A percentile compares a stretch with the other conserved stretches of the same genome.
Conservation (phyloP, 768 basidiomycete species). For the Panus rudis region DNA sequence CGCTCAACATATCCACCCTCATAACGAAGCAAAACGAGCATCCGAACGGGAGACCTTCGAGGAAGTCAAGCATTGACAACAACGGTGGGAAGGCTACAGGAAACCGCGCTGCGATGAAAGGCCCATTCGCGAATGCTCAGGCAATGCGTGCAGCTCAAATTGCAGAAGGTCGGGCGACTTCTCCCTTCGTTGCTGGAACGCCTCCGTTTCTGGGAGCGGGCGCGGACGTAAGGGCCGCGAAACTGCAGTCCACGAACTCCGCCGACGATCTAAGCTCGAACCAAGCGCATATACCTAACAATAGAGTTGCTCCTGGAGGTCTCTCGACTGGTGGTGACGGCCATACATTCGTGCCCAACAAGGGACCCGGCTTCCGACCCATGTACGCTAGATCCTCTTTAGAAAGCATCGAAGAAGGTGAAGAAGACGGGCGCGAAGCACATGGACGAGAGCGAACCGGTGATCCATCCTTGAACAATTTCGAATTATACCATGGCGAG, state of each 20-base stretch:
- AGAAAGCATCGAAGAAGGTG: constrained; percentile 16
- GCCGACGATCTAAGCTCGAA: constrained; percentile 14
- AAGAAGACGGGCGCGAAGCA: constrained; percentile 7
- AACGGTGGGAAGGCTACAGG: too few relatives aligned
- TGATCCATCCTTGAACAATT: background rate
- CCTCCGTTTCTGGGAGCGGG: too few relatives aligned
- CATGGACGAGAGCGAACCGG: background rate
- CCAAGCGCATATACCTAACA: constrained; percentile 19
- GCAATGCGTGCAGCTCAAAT: too few relatives aligned
- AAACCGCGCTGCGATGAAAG: too few relatives aligned
- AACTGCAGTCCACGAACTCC: constrained; percentile 2
- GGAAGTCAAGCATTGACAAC: too few relatives aligned
- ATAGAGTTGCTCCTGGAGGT: background rate
- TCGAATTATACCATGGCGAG: background rate
- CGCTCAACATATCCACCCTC: too few relatives aligned
- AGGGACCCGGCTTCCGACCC: background rate
- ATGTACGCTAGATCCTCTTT: constrained; percentile 13
- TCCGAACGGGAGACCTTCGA: too few relatives aligned
- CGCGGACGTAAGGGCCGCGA: too few relatives aligned
- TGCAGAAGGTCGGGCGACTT: too few relatives aligned
- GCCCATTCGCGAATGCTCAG: too few relatives aligned
- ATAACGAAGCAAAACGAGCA: too few relatives aligned
- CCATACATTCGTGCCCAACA: background rate
- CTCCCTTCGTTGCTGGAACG: too few relatives aligned
- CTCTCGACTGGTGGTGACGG: background rate